Evolutionary conservation across 306 rosid species (phyloP).

Genomic region (Citrullus amarus): DNA sequence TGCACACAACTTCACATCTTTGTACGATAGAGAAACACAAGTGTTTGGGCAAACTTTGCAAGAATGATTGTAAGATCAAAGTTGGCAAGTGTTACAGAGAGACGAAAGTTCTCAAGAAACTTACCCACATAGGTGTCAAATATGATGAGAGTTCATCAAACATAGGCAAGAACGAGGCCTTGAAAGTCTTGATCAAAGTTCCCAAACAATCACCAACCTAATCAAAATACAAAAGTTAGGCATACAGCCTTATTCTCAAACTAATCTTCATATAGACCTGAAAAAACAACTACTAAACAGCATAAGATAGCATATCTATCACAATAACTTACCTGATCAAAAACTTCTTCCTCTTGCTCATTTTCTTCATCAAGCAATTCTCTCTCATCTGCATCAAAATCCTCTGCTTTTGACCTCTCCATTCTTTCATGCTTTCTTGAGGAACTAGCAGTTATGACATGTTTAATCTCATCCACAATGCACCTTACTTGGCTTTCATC

Average conservation of each 20-base stretch:
- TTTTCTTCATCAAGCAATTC: constrained; percentile 94
- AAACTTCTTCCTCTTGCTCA: constrained; percentile 99
- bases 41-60: not conserved
- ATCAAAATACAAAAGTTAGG: not conserved
- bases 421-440: constrained; percentile 82
- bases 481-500: constrained; percentile 83
- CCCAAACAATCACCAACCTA: constrained; percentile 99
- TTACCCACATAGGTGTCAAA: constrained; percentile 99
- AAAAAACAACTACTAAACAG: not conserved
- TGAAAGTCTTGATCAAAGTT: constrained; percentile 90
- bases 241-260: not conserved
- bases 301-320: not conserved
- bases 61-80: not conserved
- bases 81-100: not conserved
- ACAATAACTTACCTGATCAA: constrained; percentile 70
- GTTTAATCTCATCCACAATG: constrained; percentile 80
- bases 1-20: not conserved
- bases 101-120: constrained; percentile 15
- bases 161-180: constrained; percentile 89
- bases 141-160: constrained; percentile 85
- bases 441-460: constrained; percentile 90
- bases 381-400: constrained; percentile 90
- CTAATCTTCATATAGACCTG: not conserved
- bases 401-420: constrained; percentile 86
- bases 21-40: not conserved